Base-by-base conservation (phyloP, 768 basidiomycete genomes). In the Boletus patriciae region DNA sequence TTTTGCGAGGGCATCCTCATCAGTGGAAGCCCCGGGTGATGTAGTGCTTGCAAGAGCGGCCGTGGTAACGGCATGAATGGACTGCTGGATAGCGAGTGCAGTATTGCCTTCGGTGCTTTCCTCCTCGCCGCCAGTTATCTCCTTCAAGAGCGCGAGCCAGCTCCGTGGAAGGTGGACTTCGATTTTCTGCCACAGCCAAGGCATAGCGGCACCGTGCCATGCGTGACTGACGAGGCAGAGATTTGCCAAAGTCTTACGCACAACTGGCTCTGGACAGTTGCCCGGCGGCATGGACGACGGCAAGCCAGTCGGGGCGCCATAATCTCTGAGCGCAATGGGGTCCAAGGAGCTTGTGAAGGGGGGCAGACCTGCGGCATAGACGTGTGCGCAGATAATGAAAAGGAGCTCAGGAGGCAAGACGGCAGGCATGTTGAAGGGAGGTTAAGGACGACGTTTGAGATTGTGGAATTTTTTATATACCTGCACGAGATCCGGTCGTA, bases 171-270 rank as follows among this genome's bases (percentile, higher is more conserved):
- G 81, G 6, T 90, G 83, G 49, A 94, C 87, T 69, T 93, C 92
- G 59, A 94, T 76, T 57, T 85, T 85, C 55, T 82, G 83, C 91
- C 92, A 94, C 6, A 94, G 76, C 89, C 88, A 94, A 0, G 91
- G 91, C 62, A 87, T 88, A n/a, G 92, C 89, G 1, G 90, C 92
- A 29, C 83, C 81, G 66, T 85, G 84, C 88, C 89, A 93, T 3
- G 83, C 79, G 64, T 78, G 87, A 65, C 85, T 90, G 42, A 92
- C 90, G 58, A 90, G 81, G 64, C 87, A 90, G 42, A 93, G 84
- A 62, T 72, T 84, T 7, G 83, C 78, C 21, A 94, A 78, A 0
- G 92, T 86, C 55, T 72, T 77, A 13, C 91, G 83, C 25, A 83
- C 78, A 31, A 84, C 64, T 6, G 82, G 77, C 59, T 92, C 91